Base-by-base conservation (phyloP, 2,329 filamentous ascomycete genomes). In the Epichloe coenophiala region DNA sequence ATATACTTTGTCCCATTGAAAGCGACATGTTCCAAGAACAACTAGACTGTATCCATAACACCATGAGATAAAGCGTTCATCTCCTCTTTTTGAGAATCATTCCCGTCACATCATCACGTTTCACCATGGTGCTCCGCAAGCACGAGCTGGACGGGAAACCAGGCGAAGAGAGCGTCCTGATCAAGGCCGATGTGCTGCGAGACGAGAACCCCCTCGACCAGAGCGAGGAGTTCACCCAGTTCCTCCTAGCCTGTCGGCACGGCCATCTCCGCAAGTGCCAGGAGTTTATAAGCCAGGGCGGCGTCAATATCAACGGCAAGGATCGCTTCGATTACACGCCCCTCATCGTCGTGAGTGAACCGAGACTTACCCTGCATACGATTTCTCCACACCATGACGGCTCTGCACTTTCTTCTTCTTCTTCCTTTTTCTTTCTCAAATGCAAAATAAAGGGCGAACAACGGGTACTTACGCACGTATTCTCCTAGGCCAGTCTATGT, bases 321-420 rank as follows among this genome's bases (percentile, higher is more conserved):
- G 93, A 98, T 69, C 72, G 72, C 51, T 97, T 87, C 66, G 91
- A 98, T 66, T 96, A 96, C 63, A 96, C 91, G 39, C 93, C 93
- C 19, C 74, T 98, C 62, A 95, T 97, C 60, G 71, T 97, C 69
- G 91, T 51, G 36, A 48, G 50, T 46, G 19, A 31, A 19, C 19
- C 40, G 23, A 11, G 23, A 17, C 7, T 23, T n/a, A 35, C 27
- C 43, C 27, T n/a, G n/a, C 23, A 38, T 27, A 9, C 38, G 9
- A 31, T 17, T 33, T n/a, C 17, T 4, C 11, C 17, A 17, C 21
- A 31, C 19, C 17, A 23, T 31, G 15, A 39, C 17, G 17, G 2
- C 36, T 21, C 27, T 31, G 27, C 27, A 4, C 9, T 11, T 11
- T 17, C 17, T 17, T 17, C 17, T 11, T 11, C 7, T 3, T 6